Conservation (phyloP, 164 flowering plant genomes). For the Macadamia integrifolia region DNA sequence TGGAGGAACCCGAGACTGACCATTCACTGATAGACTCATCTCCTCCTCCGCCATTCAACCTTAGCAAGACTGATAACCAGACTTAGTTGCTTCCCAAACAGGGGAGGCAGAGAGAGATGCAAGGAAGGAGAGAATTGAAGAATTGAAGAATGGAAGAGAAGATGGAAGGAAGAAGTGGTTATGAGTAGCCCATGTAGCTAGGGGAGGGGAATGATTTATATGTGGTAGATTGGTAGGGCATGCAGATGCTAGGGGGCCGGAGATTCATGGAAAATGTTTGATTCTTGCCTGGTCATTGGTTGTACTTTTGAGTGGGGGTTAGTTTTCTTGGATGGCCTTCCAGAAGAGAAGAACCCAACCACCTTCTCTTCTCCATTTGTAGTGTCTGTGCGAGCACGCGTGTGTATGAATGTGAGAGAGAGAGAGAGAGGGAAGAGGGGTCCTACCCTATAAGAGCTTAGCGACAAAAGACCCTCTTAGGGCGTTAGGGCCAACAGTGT, state of each 20-base stretch:
- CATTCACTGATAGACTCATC: constrained; percentile 68
- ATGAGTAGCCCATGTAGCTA: not conserved
- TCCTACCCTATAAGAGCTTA: no score
- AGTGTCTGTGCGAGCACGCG: no score
- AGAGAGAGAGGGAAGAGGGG: no score
- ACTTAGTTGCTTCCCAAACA: not conserved
- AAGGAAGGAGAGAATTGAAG: not conserved
- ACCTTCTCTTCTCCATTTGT: constrained; percentile 2
- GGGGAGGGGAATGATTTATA: constrained; percentile 22
- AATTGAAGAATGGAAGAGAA: not conserved
- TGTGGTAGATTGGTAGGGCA: constrained; percentile 13
- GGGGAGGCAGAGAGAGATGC: not conserved
- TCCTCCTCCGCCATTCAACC: constrained; percentile 21
- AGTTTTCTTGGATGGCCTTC: constrained; percentile 2
- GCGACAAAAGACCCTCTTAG: not conserved
- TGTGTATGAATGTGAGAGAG: no score
- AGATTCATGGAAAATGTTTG: constrained; percentile 30
- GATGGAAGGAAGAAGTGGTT: not conserved
- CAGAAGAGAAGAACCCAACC: constrained; percentile 23
- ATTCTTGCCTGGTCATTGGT: constrained; percentile 14
- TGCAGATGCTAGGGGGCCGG: constrained; percentile 12
- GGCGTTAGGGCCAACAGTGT: not conserved
- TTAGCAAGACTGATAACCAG: not conserved
- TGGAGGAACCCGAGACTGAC: constrained; percentile 81
- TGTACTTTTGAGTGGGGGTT: constrained; percentile 29